Percentiles rank a stretch among this genome's conserved stretches.
These are phyloP conservation scores for Abrus precatorius DNA, from an alignment of 306 rosid genomes.

Conservation along the genomic window DNA sequence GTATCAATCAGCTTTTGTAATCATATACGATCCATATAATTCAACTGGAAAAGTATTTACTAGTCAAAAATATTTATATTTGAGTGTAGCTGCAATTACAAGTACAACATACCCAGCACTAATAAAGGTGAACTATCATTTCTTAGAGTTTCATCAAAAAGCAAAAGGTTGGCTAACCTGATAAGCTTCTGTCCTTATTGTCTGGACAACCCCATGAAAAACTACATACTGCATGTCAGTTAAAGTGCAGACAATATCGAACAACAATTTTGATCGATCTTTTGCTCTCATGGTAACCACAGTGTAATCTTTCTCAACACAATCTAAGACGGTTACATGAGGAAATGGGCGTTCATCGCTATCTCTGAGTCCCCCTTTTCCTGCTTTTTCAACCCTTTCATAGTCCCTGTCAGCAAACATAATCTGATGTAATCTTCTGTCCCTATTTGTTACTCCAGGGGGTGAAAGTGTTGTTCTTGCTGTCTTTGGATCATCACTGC, in stretches of 20 bases:
- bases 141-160: neutral
- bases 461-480: constrained; percentile 80
- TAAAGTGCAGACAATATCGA: constrained; percentile 93
- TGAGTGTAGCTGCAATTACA: neutral
- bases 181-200: constrained; percentile 79
- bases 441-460: constrained; percentile 81
- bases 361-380: constrained; percentile 52
- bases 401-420: constrained; percentile 97
- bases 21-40: constrained; percentile 18
- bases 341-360: constrained; percentile 70
- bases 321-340: constrained; percentile 71
- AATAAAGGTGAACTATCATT: constrained; percentile 6
- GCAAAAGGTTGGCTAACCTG: constrained; percentile 61
- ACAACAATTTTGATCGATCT: constrained; percentile 89
- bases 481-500: constrained; percentile 70
- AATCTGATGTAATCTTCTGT: constrained; percentile 91
- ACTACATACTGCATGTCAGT: constrained; percentile 97
- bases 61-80: neutral
- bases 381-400: constrained; percentile 68
- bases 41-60: neutral
- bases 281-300: constrained; percentile 81
- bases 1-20: neutral
- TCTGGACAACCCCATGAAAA: constrained; percentile 86
- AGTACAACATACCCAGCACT: neutral
- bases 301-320: constrained; percentile 85